Base-by-base conservation (phyloP, 257 asterid genomes). In the Capsicum chinense region DNA sequence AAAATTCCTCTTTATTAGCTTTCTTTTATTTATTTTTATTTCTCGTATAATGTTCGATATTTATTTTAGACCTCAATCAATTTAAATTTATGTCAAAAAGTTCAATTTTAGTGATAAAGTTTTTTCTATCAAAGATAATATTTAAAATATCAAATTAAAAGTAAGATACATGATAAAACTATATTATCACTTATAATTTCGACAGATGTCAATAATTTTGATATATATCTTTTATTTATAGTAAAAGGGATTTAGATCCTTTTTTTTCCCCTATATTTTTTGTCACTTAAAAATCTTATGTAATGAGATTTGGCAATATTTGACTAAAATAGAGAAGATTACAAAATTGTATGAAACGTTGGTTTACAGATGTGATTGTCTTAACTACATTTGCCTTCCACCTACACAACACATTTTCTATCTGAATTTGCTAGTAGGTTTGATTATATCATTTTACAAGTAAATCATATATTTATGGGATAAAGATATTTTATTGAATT, bases 301-400 rank as follows among this genome's bases (percentile, higher is more conserved):
- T 68, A 68, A 68, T 15, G 10, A 68, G 26, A 7, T 16, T 15
- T 39, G 26, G 52, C 54, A 68, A 37, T 13, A 39, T 13, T 78
- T 54, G 54, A n/a, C 81, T n/a, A 78, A 78, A 76, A 26, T 33
- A 26, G 81, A 54, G 81, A 78, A 78, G 81, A 14, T 78, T 54
- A 57, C 81, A 78, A 78, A 26, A 78, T 52, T 78, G 14, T 9
- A 78, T 78, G 63, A 78, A 78, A 78, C 81, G 50, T 78, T 76
- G 21, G 81, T 52, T 21, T 76, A 54, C 17, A 14, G 47, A 50
- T 76, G 81, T 54, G 6, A 13, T 54, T 14, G 62, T 21, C n/a
- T 71, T 44, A 7, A 12, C 12, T 16, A 21, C 52, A 37, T 54
- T 63, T 48, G 47, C 39, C 58, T 2, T 10, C 79, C 79, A 71